Evolutionary conservation across 768 basidiomycete species (phyloP), one percentile per base, ranked within the genome.

Genomic region (Daedalea quercina): DNA sequence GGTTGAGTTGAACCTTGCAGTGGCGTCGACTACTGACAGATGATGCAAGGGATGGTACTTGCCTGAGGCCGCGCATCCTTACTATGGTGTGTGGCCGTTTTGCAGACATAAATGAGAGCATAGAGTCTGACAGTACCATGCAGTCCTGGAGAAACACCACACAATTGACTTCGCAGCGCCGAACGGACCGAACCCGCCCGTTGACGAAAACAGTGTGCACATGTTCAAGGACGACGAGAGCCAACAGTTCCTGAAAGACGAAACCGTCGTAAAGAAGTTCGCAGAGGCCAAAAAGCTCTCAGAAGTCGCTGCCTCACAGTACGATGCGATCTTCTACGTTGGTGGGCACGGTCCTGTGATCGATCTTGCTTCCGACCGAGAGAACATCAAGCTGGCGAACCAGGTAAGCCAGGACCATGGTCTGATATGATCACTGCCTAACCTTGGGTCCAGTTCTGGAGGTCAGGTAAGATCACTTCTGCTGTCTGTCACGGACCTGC

Each of bases 401-500:
- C 68, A 81, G 54, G 85, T 80, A 60, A 25, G 60, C 50, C 28
- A 11, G 13, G 37, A 40, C 8, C 19, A 19, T 40, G 15, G 17
- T 40, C 37, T 17, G 19, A 15, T 19, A 40, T 15, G 12, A 20
- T 12, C 9, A 3, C 9, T n/a, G 9, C 12, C 28, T 34, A 6
- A 19, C 24, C 33, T 19, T 31, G 7, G 13, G n/a, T 4, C 37
- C 52, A 87, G 84, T 85, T 90, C 68, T 90, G 78, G 70, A 75
- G 76, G 49, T 65, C 75, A 9, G 82, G 80, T 43, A 90, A 88
- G 69, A 67, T 85, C 55, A 77, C 81, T 7, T 60, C 81, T 3
- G 86, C 86, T 2, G 87, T 92, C 23, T 91, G 90, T 72, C 90
- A 91, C 68, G 90, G 88, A 15, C 80, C 88, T 48, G 85, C 79